Percentiles rank a stretch among this genome's conserved stretches.
These are phyloP conservation scores for Neurospora sp. DNA, from an alignment of 495 filamentous ascomycete genomes.

Conservation along the genomic window DNA sequence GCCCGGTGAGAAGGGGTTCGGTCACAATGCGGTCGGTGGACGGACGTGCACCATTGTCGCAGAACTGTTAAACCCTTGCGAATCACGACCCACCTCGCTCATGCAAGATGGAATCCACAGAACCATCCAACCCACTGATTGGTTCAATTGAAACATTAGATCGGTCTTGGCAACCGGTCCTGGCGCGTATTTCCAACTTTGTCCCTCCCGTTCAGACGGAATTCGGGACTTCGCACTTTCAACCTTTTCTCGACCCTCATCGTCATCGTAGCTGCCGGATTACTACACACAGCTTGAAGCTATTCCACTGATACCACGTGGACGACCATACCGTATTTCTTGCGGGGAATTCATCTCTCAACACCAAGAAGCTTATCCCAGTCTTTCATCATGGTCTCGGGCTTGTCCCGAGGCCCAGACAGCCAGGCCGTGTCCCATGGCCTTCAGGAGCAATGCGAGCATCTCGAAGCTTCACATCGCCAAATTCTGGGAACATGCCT, in stretches of 20 bases:
- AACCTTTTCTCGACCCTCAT: not conserved
- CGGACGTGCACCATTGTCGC: constrained; percentile 13
- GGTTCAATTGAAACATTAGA: constrained; percentile 17
- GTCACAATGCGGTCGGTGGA: constrained; percentile 16
- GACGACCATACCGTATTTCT: not conserved
- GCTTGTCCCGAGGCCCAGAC: not conserved
- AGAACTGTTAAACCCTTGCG: constrained; percentile 26
- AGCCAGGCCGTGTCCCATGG: not conserved
- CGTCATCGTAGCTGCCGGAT: not conserved
- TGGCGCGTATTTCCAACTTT: constrained; percentile 32
- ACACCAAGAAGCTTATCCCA: not conserved
- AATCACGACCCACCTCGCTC: constrained; percentile 28
- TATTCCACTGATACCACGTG: not conserved
- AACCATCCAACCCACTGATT: constrained; percentile 33
- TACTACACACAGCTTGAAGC: not conserved
- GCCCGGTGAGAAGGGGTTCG: not conserved
- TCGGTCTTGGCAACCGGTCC: constrained; percentile 29
- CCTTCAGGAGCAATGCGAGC: not conserved
- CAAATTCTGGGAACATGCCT: not conserved
- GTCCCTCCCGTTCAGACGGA: not conserved
- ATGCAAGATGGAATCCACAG: constrained; percentile 36
- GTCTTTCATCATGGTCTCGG: not conserved
- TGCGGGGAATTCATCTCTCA: not conserved
- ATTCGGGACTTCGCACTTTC: not conserved
- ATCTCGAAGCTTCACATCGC: not conserved